Base-by-base conservation (phyloP, 2,329 filamentous ascomycete species). In the Colletotrichum ledebouriae region DNA sequence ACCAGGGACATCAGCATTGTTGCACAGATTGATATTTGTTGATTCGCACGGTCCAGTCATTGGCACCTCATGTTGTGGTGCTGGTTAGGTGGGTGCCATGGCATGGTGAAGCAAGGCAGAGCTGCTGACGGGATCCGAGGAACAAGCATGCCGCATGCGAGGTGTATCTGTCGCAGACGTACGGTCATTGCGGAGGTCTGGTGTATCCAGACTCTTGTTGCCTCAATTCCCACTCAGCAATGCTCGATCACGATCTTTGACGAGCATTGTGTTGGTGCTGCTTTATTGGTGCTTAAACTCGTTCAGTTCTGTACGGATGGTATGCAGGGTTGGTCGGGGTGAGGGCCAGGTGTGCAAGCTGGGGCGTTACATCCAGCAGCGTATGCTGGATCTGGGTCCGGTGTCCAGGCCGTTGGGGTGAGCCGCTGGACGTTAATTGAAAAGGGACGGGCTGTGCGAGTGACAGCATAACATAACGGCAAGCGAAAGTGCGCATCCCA, bases 161-260 rank as follows among this genome's bases (percentile, higher is more conserved):
- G 39, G 37, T 6, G 50, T 20, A 37, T 52, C 20, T 63, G 52
- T 67, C 59, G 52, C 64, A 58, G 64, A 63, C 11, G 29, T 37
- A 63, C 44, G 46, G 64, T 29, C 59, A 25, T 49, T 67, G 64
- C 59, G 64, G 63, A 13, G 42, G 15, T 39, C 37, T 13, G 37
- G 37, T 17, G 29, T 49, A 42, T n/a, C 42, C 50, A 56, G 25
- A 37, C 50, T 34, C n/a, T 29, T 22, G 42, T 42, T 57, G 34
- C 47, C 41, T 34, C n/a, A 22, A n/a, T 47, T 17, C 17, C 39
- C 17, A 60, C 34, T 37, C 20, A 20, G 34, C 20, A 13, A 34
- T 56, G 25, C 13, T 59, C 22, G 22, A 56, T 63, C 22, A 34
- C 58, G 41, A 39, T 11, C 6, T 41, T 29, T 15, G 20, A 34